Evolutionary conservation across 306 rosid species (phyloP).

Genomic region (Acacia melanoxylon): DNA sequence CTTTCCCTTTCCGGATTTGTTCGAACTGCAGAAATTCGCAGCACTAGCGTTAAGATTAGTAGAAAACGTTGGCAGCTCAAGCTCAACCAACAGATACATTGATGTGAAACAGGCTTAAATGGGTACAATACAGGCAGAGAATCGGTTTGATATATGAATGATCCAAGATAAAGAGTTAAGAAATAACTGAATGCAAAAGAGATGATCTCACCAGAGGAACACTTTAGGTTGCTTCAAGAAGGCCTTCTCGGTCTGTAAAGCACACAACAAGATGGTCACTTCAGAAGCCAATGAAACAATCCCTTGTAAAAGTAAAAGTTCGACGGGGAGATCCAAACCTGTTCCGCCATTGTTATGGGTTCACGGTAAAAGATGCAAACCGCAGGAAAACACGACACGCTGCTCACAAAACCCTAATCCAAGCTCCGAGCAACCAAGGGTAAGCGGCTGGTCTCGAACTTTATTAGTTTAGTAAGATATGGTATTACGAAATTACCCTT

Average conservation of each 20-base stretch:
- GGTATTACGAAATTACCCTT: constrained; percentile 3
- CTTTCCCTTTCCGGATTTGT: constrained; percentile 63
- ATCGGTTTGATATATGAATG: background rate
- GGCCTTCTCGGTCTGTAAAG: constrained; percentile 70
- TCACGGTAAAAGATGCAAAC: background rate
- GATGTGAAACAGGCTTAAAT: background rate
- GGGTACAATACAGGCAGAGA: background rate
- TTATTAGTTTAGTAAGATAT: background rate
- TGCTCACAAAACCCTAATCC: background rate
- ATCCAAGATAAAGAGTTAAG: background rate
- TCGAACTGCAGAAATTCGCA: constrained; percentile 42
- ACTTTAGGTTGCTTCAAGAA: constrained; percentile 80
- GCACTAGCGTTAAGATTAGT: background rate
- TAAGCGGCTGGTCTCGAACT: too few relatives aligned
- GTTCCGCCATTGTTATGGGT: constrained; percentile 59
- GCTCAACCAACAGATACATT: background rate
- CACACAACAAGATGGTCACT: background rate
- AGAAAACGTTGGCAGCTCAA: background rate
- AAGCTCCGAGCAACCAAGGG: background rate
- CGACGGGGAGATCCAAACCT: constrained; percentile 36
- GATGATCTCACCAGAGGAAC: constrained; percentile 46
- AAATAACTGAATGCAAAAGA: background rate
- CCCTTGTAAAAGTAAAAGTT: too few relatives aligned
- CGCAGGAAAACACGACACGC: background rate
- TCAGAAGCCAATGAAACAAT: background rate